Evolutionary conservation across 805 yeast genomes (phyloP).

Genomic region (Ogataea zsoltii): DNA sequence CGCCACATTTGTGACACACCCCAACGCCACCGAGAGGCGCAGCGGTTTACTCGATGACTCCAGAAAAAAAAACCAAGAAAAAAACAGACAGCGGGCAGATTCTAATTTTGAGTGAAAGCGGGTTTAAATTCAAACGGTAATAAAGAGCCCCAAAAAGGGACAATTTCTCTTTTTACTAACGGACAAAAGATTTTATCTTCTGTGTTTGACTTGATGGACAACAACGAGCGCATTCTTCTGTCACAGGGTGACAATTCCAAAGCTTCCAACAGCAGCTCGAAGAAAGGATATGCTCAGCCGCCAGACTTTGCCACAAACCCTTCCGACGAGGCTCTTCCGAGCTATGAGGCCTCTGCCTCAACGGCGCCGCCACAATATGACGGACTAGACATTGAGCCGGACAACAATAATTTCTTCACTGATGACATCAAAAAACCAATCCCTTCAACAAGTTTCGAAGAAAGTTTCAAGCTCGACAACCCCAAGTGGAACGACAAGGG

Average conservation of each 20-base stretch:
- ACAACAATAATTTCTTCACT: not conserved
- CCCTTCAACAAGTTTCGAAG: constrained; percentile 50
- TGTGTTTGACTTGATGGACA: no score
- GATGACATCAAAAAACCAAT: constrained; percentile 24
- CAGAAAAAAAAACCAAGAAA: no score
- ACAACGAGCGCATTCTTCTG: no score
- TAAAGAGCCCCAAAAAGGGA: no score
- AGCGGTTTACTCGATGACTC: no score
- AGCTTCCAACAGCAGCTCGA: not conserved
- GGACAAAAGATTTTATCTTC: no score
- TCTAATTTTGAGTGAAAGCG: no score
- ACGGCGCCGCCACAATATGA: constrained; percentile 8
- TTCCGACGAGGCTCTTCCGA: not conserved
- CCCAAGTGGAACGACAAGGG: constrained; percentile 74
- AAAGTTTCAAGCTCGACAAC: constrained; percentile 62
- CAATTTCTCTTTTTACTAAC: no score
- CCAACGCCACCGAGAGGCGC: no score
- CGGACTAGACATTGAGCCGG: constrained; percentile 7
- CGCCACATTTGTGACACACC: no score
- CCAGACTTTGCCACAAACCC: not conserved
- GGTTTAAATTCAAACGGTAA: no score
- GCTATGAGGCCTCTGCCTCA: not conserved
- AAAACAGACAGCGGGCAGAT: no score
- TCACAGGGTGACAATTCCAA: not conserved
- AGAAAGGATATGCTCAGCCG: not conserved